Conservation (phyloP, 2,329 filamentous ascomycete genomes). For the Gnomoniopsis smithogilvyi region DNA sequence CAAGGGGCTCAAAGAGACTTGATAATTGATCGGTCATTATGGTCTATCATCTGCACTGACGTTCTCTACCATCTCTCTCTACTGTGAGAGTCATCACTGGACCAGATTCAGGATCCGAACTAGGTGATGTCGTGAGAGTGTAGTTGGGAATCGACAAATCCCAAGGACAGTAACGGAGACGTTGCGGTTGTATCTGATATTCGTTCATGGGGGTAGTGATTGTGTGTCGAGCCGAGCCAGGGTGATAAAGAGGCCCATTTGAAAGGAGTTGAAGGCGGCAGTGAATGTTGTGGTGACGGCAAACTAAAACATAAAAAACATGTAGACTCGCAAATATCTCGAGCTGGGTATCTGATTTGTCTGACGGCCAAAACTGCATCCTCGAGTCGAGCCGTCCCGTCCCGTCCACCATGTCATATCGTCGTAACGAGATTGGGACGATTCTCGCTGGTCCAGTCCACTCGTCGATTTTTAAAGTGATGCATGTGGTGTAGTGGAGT, state of each 20-base stretch:
- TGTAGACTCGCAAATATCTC: conserved; percentile 7
- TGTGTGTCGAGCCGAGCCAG: conserved; percentile 8
- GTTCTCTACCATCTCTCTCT: conserved; percentile 14
- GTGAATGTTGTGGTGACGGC: conserved; percentile 8
- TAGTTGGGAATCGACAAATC: conserved; percentile 4
- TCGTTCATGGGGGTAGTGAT: conserved; percentile 1
- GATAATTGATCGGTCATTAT: conserved; percentile 15
- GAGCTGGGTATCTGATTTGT: conserved; percentile 19
- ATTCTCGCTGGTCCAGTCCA: conserved; percentile 18
- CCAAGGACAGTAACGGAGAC: conserved; percentile 11
- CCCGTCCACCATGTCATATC: conserved; percentile 14
- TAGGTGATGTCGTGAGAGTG: conserved; percentile 9
- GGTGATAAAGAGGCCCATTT: neutral
- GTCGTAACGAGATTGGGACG: conserved; percentile 21
- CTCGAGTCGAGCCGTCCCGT: conserved; percentile 13
- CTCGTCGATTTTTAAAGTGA: conserved; percentile 15
- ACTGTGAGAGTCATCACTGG: conserved; percentile 11
- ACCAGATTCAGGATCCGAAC: neutral
- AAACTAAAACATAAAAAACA: conserved; percentile 12
- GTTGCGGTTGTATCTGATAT: neutral
- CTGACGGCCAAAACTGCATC: conserved; percentile 16
- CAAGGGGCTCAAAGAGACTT: neutral
- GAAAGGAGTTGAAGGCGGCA: conserved; percentile 6
- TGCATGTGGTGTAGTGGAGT: conserved; percentile 10
- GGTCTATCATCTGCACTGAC: conserved; percentile 18